These are phyloP conservation scores for Phytophthora palmivora DNA, from an alignment of 352 stramenopile species.

Conservation along the genomic window DNA sequence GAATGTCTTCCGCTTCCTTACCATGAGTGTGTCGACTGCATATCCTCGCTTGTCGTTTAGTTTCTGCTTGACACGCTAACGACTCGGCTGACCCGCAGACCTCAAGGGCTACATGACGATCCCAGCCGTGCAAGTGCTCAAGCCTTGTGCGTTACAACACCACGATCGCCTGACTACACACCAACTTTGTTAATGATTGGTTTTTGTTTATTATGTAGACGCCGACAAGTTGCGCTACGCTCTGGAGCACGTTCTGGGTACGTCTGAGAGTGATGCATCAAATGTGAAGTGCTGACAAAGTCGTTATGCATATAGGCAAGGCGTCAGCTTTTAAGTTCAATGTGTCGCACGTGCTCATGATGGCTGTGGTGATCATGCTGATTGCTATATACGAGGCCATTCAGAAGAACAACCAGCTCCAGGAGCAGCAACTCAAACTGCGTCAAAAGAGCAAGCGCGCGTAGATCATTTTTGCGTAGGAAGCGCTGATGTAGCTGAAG, in stretches of 20 bases:
- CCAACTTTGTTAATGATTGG: slow-evolving; percentile 5
- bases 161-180: background rate
- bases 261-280: slow-evolving; percentile 1
- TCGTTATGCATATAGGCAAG: slow-evolving; percentile 50
- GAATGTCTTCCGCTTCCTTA: slow-evolving; percentile 73
- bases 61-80: slow-evolving; percentile 6
- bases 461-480: too few species aligned
- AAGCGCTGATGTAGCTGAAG: too few species aligned
- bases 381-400: slow-evolving; percentile 82
- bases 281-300: slow-evolving; percentile 6
- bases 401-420: slow-evolving; percentile 72
- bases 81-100: slow-evolving; percentile 34
- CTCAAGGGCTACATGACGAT: slow-evolving; percentile 77
- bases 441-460: slow-evolving; percentile 57
- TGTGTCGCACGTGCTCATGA: slow-evolving; percentile 81
- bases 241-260: slow-evolving; percentile 75
- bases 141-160: slow-evolving; percentile 48
- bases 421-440: slow-evolving; percentile 72
- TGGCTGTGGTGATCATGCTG: slow-evolving; percentile 80
- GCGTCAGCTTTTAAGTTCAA: slow-evolving; percentile 84
- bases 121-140: slow-evolving; percentile 60
- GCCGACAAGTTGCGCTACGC: slow-evolving; percentile 72
- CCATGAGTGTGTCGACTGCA: slow-evolving; percentile 49
- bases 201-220: slow-evolving; percentile 36
- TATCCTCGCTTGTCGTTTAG: background rate